Evolutionary conservation across 331 rosid species (phyloP).

Genomic region (Rhamnella rubrinervis): DNA sequence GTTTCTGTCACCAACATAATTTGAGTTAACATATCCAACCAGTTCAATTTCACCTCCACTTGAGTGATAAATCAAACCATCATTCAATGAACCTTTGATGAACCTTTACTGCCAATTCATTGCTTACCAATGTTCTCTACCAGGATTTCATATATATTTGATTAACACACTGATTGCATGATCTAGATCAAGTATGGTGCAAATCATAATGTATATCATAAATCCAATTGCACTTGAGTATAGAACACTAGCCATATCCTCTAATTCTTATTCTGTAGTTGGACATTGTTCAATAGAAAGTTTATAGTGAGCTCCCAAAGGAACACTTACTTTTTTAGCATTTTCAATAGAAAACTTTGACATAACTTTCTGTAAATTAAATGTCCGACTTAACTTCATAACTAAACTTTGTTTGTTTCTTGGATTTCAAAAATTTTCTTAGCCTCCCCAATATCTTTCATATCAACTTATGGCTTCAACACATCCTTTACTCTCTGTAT

Average conservation of each 20-base stretch:
- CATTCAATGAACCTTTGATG: not conserved
- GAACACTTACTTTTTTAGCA: not conserved
- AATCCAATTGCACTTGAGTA: not conserved
- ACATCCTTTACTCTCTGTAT: no score
- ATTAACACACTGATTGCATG: not conserved
- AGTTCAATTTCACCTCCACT: no score
- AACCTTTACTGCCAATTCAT: not conserved
- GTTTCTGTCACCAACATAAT: not conserved
- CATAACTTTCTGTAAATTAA: not conserved
- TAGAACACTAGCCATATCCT: not conserved
- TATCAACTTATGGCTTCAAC: not conserved
- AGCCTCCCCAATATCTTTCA: constrained; percentile 1
- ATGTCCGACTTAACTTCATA: not conserved
- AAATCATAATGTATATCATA: not conserved
- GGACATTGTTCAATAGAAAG: not conserved
- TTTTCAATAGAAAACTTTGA: not conserved
- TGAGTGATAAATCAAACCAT: no score
- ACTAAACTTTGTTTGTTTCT: not conserved
- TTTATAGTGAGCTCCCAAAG: not conserved
- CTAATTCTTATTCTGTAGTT: not conserved
- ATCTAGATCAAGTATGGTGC: not conserved
- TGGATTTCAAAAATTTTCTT: not conserved
- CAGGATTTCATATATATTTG: no score
- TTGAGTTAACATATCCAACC: not conserved
- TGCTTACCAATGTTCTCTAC: not conserved